Conservation (phyloP, 352 stramenopile species). For the Phytophthora syringae region DNA sequence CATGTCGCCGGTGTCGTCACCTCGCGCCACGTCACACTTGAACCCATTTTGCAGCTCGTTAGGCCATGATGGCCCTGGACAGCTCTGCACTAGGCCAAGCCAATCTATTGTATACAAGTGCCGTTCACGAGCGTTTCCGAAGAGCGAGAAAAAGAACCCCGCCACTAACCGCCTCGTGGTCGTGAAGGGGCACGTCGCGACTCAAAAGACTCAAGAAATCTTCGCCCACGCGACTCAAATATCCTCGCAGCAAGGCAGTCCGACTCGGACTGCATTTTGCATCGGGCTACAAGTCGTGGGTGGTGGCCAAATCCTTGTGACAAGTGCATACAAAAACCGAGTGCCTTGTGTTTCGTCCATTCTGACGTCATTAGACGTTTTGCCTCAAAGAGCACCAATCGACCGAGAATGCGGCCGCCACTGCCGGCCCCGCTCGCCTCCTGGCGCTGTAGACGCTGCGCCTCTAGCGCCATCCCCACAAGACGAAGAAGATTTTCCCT, state of each 20-base stretch:
- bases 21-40: neutral
- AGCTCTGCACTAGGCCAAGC: too few species aligned
- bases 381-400: neutral
- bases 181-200: neutral
- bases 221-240: neutral
- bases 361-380: slow-evolving; percentile 27
- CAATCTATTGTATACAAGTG: too few species aligned
- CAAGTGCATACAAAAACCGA: neutral
- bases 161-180: neutral
- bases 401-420: slow-evolving; percentile 20
- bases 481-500: neutral
- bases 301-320: slow-evolving; percentile 2
- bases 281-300: neutral
- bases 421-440: slow-evolving; percentile 9
- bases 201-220: too few species aligned
- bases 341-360: slow-evolving; percentile 7
- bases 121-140: neutral
- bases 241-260: neutral
- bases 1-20: neutral
- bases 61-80: too few species aligned
- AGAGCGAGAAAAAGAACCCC: neutral
- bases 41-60: neutral
- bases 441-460: neutral
- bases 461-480: neutral
- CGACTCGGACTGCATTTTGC: neutral